phyloP scores from a whole-genome alignment of 768 basidiomycete species.

The Termitomyces sp. region DNA sequence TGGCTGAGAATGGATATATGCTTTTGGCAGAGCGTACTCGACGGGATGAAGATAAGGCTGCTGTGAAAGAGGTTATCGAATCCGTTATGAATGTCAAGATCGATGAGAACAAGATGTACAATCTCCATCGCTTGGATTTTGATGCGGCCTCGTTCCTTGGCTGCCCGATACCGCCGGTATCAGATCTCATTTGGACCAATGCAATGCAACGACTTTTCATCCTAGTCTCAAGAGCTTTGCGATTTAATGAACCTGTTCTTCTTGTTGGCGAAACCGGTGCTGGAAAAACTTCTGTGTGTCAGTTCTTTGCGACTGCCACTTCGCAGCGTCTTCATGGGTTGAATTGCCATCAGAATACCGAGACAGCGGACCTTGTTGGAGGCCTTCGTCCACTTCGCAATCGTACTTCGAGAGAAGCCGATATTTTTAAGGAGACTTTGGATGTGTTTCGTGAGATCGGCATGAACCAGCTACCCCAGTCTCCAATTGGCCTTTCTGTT shows the following conservation, averaged over 20 bases:
- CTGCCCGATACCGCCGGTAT: slow-evolving; percentile 41
- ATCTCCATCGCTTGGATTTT: slow-evolving; percentile 34
- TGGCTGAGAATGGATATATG: slow-evolving; percentile 98
- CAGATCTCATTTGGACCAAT: slow-evolving; percentile 81
- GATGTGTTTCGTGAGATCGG: slow-evolving; percentile 37
- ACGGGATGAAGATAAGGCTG: slow-evolving; percentile 75
- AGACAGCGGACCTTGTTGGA: slow-evolving; percentile 95
- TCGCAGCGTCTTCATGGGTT: slow-evolving; percentile 61
- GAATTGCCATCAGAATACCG: slow-evolving; percentile 97
- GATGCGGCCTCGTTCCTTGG: slow-evolving; percentile 48
- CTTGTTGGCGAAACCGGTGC: slow-evolving; percentile 97
- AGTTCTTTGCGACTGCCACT: slow-evolving; percentile 71
- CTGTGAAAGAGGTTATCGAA: slow-evolving; percentile 93
- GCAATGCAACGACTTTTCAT: slow-evolving; percentile 90
- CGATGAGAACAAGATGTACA: slow-evolving; percentile 67
- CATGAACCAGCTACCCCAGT: slow-evolving; percentile 18
- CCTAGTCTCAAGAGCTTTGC: slow-evolving; percentile 78
- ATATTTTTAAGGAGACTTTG: slow-evolving; percentile 38
- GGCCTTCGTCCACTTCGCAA: slow-evolving; percentile 87
- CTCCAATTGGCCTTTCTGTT: slow-evolving; percentile 20
- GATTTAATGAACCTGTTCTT: slow-evolving; percentile 89
- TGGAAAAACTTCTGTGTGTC: slow-evolving; percentile 96
- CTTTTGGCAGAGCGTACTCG: slow-evolving; percentile 88
- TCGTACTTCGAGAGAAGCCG: slow-evolving; percentile 48
- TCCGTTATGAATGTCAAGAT: slow-evolving; percentile 82